Base-by-base conservation (phyloP, 257 asterid genomes). In the Penstemon davidsonii region DNA sequence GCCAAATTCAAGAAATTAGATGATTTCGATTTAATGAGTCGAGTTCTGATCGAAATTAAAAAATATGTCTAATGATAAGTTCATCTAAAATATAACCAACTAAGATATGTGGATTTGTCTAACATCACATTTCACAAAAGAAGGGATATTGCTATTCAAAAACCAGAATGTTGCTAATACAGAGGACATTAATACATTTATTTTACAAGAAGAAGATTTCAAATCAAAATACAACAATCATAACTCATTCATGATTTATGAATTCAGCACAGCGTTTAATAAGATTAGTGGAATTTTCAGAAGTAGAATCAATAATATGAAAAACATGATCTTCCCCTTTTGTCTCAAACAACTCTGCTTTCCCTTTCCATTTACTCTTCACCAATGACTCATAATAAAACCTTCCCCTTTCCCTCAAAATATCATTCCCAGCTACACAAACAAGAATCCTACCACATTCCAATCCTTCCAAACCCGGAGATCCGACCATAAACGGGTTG, bases 251-350 rank as follows among this genome's bases (percentile, higher is more conserved):
- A 61, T 49, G 45, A 62, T 87, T 81, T 49, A 90, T 68, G 70
- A 88, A 88, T 42, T 75, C 43, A 15, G 86, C 84, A 43, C 79
- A 80, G 0, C 46, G 58, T 36, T 76, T 65, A 67, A 88, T 70
- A 12, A 88, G 79, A 0, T 5, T 6, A 15, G 7, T 36, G 1
- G 96, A 74, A 39, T 82, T 85, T 6, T 74, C 70, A 2, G 81
- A 49, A 4, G 53, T 69, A 5, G 96, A 87, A 63, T 85, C 79
- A 45, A 85, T 71, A 42, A 91, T 69, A 8, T 86, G 92, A 57
- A 91, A 88, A 45, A 80, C 92, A 43, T 91, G 97, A 33, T 86
- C 96, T 44, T 85, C 92, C 13, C 89, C 91, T 49, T 78, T 58
- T 0, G 88, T 91, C 77, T 83, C 88, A 6, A 60, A 40, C 0